Percentiles rank a stretch among this genome's conserved stretches.
phyloP scores from a whole-genome alignment of 495 filamentous ascomycete species.

The Aspergillus sparsus region DNA sequence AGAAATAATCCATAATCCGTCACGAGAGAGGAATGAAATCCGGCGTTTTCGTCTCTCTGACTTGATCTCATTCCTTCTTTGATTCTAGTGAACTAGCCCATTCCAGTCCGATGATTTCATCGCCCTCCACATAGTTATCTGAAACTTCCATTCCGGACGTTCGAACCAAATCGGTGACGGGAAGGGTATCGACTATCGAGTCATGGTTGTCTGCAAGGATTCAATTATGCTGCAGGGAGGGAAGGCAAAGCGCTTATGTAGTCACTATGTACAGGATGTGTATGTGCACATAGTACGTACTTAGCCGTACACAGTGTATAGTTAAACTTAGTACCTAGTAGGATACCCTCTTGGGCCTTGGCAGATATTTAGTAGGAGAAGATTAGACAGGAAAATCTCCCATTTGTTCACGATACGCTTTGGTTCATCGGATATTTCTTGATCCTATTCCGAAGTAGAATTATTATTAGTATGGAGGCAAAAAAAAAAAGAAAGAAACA shows the following conservation, averaged over 20 bases:
- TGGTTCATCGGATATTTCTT: not conserved
- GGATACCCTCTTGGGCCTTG: too few species aligned
- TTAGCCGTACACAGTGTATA: too few species aligned
- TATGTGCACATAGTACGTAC: too few species aligned
- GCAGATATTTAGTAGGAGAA: not conserved
- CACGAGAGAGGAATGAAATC: too few species aligned
- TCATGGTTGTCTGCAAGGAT: conserved; percentile 18
- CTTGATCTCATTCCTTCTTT: too few species aligned
- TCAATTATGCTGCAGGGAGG: conserved; percentile 8
- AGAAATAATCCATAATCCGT: too few species aligned
- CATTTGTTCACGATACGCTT: conserved; percentile 1
- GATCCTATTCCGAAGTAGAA: not conserved
- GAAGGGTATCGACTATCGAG: conserved; percentile 1
- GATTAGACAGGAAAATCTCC: conserved; percentile 8
- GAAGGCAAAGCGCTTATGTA: not conserved
- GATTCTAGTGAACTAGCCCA: too few species aligned
- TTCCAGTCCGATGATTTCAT: not conserved
- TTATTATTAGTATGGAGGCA: not conserved
- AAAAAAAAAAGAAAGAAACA: not conserved
- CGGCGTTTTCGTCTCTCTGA: too few species aligned
- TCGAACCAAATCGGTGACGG: conserved; percentile 6
- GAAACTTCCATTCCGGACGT: conserved; percentile 13
- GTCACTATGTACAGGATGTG: too few species aligned
- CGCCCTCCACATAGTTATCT: not conserved
- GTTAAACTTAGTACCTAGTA: too few species aligned